Percentiles rank a stretch among this genome's conserved stretches.
phyloP scores from a whole-genome alignment of 768 basidiomycete species.

The Hericium erinaceus region DNA sequence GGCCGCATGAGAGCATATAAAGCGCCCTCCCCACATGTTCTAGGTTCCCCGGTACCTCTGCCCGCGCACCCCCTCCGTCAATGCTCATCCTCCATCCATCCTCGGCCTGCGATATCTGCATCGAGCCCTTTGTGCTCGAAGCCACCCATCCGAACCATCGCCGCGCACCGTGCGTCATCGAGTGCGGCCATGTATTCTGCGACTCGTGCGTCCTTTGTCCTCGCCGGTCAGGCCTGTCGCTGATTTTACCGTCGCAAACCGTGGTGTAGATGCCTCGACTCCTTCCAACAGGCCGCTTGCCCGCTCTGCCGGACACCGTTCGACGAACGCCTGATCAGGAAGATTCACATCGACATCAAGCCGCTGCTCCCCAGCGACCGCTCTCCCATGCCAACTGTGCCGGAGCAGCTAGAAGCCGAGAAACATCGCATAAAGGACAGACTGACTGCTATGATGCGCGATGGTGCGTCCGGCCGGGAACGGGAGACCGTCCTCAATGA shows the following conservation, averaged over 20 bases:
- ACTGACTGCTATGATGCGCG: constrained; percentile 11
- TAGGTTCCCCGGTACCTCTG: constrained; percentile 10
- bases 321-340: constrained; percentile 9
- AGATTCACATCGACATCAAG: constrained; percentile 11
- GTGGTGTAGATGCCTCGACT: constrained; percentile 9
- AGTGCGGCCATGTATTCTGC: constrained; percentile 20
- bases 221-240: background rate
- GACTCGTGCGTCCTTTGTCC: constrained; percentile 8
- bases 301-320: constrained; percentile 13
- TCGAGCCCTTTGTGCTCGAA: constrained; percentile 16
- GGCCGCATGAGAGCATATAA: constrained; percentile 12
- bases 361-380: constrained; percentile 7
- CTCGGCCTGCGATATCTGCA: constrained; percentile 21
- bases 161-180: constrained; percentile 16
- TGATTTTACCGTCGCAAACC: background rate
- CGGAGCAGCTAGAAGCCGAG: background rate
- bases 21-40: constrained; percentile 7
- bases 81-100: constrained; percentile 19
- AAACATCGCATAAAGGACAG: constrained; percentile 10
- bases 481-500: constrained; percentile 13
- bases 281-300: constrained; percentile 8
- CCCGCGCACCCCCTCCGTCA: constrained; percentile 1
- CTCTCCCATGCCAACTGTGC: background rate
- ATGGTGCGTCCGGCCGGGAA: constrained; percentile 11
- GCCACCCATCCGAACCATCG: constrained; percentile 1